Conservation (phyloP, 495 filamentous ascomycete genomes). For the Entonaema liquescens region DNA sequence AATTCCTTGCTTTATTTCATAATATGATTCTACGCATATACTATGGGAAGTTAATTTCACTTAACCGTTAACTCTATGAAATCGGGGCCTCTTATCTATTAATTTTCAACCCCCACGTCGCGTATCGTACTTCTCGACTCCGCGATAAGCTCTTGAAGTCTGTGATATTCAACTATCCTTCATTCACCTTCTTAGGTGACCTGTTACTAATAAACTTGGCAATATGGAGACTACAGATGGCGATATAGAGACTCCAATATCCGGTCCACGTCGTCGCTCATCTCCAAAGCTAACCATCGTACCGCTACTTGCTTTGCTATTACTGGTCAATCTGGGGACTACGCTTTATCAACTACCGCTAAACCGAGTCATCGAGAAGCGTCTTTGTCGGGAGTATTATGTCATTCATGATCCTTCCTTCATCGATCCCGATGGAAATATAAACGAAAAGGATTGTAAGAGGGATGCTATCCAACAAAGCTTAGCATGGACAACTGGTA, state of each 20-base stretch:
- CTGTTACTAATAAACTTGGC: neutral
- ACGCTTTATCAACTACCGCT: conserved; percentile 58
- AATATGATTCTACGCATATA: too few relatives aligned
- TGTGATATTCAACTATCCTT: too few relatives aligned
- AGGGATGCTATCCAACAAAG: conserved; percentile 53
- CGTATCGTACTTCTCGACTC: too few relatives aligned
- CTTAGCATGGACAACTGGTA: conserved; percentile 56
- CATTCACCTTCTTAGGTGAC: too few relatives aligned
- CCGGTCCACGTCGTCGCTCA: conserved; percentile 7
- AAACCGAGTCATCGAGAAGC: conserved; percentile 57
- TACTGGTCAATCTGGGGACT: conserved; percentile 54
- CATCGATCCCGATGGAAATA: conserved; percentile 45
- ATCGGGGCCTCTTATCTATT: too few relatives aligned
- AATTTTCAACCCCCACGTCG: too few relatives aligned
- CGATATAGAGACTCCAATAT: neutral
- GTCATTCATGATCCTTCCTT: conserved; percentile 46
- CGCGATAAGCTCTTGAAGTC: too few relatives aligned
- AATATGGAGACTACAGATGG: conserved; percentile 17
- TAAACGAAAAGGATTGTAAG: conserved; percentile 59
- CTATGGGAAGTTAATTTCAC: too few relatives aligned
- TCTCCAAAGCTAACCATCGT: conserved; percentile 33
- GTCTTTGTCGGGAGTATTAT: conserved; percentile 59
- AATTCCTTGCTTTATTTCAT: too few relatives aligned
- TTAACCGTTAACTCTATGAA: too few relatives aligned
- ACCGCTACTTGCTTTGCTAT: conserved; percentile 49